These are phyloP conservation scores for Penicillium soppii DNA, from an alignment of 495 filamentous ascomycete species.

Conservation along the genomic window DNA sequence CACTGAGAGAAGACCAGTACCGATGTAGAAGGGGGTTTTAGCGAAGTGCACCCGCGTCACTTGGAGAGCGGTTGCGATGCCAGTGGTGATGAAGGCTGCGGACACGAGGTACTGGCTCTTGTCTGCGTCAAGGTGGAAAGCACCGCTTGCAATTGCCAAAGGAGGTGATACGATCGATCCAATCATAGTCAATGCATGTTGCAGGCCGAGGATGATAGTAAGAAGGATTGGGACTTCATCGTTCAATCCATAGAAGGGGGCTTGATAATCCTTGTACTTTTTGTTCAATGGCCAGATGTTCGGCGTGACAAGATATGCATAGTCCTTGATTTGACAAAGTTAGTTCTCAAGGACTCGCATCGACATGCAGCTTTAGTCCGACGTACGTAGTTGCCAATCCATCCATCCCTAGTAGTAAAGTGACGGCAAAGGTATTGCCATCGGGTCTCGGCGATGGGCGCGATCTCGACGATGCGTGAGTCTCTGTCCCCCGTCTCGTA, in stretches of 20 bases:
- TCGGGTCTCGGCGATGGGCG: slow-evolving; percentile 19
- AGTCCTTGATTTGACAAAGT: no score
- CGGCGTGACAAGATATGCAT: slow-evolving; percentile 68
- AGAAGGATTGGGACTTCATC: slow-evolving; percentile 76
- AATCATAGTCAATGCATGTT: slow-evolving; percentile 62
- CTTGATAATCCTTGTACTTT: slow-evolving; percentile 52
- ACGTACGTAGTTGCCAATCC: slow-evolving; percentile 69
- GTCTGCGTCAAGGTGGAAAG: slow-evolving; percentile 59
- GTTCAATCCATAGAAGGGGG: slow-evolving; percentile 84
- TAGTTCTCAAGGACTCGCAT: no score
- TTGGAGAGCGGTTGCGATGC: slow-evolving; percentile 74
- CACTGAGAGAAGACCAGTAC: slow-evolving; percentile 79
- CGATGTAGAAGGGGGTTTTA: slow-evolving; percentile 74
- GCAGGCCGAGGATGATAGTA: slow-evolving; percentile 64
- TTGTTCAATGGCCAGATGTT: slow-evolving; percentile 73
- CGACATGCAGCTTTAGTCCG: no score
- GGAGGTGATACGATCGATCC: slow-evolving; percentile 65
- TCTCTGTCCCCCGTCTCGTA: slow-evolving; percentile 4
- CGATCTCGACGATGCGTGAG: slow-evolving; percentile 10
- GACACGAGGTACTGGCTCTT: slow-evolving; percentile 78
- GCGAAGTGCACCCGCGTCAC: slow-evolving; percentile 78
- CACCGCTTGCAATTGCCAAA: slow-evolving; percentile 67
- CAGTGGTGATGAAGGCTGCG: slow-evolving; percentile 77
- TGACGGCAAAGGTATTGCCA: slow-evolving; percentile 34
- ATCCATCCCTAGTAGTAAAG: slow-evolving; percentile 60